Percentiles rank a stretch among this genome's conserved stretches.
Evolutionary conservation across 768 basidiomycete species (phyloP).

Genomic region (Phallus indusiatus): DNA sequence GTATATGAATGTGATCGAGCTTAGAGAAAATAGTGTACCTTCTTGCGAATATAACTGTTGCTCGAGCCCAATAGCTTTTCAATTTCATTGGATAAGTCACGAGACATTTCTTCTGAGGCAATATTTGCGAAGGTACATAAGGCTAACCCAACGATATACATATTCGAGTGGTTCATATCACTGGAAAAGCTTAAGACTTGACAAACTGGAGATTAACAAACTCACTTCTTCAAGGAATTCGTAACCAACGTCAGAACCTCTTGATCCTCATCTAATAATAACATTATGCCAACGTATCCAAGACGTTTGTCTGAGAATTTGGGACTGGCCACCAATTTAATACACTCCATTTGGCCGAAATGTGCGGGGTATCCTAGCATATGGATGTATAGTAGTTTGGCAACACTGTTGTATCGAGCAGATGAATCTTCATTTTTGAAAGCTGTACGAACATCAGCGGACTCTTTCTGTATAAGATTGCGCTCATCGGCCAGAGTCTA

Average conservation of each 20-base stretch:
- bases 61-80: slow-evolving; percentile 95
- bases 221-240: slow-evolving; percentile 95
- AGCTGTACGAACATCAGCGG: slow-evolving; percentile 91
- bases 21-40: slow-evolving; percentile 41
- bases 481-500: slow-evolving; percentile 98
- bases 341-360: slow-evolving; percentile 97
- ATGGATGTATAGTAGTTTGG: slow-evolving; percentile 96
- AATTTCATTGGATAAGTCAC: slow-evolving; percentile 95
- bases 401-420: slow-evolving; percentile 93
- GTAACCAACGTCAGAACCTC: slow-evolving; percentile 96
- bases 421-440: slow-evolving; percentile 97
- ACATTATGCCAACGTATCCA: slow-evolving; percentile 96
- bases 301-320: slow-evolving; percentile 93
- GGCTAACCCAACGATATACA: slow-evolving; percentile 96
- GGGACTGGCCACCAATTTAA: slow-evolving; percentile 90
- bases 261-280: slow-evolving; percentile 93
- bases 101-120: slow-evolving; percentile 98
- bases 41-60: slow-evolving; percentile 98
- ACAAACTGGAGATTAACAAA: slow-evolving; percentile 13
- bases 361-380: slow-evolving; percentile 99
- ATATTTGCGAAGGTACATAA: slow-evolving; percentile 99
- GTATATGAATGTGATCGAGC: neutral
- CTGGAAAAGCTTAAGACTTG: slow-evolving; percentile 30
- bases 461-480: slow-evolving; percentile 92
- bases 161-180: slow-evolving; percentile 99